A percentile compares a stretch with the other conserved stretches of the same genome.
Conservation (phyloP, 2,329 filamentous ascomycete genomes). For the Exserohilum turcica region DNA sequence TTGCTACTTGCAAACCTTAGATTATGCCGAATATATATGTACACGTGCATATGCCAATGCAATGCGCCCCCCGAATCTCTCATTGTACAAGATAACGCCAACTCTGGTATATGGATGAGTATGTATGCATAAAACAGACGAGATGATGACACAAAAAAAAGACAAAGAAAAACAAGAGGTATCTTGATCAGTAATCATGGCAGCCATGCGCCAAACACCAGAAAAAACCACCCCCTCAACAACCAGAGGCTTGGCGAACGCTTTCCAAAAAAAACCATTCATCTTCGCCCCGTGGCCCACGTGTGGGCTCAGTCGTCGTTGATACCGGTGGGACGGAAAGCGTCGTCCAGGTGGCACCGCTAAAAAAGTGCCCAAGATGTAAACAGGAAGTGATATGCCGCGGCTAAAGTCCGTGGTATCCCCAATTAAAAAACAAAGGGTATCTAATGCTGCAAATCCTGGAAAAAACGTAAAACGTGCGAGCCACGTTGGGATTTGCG, state of each 20-base stretch:
- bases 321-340: conserved; percentile 2
- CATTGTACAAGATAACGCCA: neutral
- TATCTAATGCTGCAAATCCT: conserved; percentile 17
- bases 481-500: conserved; percentile 38
- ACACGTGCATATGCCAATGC: neutral
- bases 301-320: neutral
- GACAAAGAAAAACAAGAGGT: conserved; percentile 28
- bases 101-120: neutral
- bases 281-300: neutral
- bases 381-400: conserved; percentile 15
- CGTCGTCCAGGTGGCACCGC: conserved; percentile 13
- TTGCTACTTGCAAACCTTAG: conserved; percentile 1
- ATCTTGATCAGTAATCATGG: conserved; percentile 24
- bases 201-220: conserved; percentile 17
- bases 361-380: conserved; percentile 11
- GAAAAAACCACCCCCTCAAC: conserved; percentile 7
- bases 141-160: neutral
- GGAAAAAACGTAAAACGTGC: conserved; percentile 40
- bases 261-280: conserved; percentile 1
- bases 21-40: conserved; percentile 1
- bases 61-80: conserved; percentile 1
- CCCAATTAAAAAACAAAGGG: conserved; percentile 24
- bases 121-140: neutral
- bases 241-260: neutral
- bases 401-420: conserved; percentile 13